Conservation (phyloP, 176 grass and related monocot genomes). For the Elaeis guineensis region DNA sequence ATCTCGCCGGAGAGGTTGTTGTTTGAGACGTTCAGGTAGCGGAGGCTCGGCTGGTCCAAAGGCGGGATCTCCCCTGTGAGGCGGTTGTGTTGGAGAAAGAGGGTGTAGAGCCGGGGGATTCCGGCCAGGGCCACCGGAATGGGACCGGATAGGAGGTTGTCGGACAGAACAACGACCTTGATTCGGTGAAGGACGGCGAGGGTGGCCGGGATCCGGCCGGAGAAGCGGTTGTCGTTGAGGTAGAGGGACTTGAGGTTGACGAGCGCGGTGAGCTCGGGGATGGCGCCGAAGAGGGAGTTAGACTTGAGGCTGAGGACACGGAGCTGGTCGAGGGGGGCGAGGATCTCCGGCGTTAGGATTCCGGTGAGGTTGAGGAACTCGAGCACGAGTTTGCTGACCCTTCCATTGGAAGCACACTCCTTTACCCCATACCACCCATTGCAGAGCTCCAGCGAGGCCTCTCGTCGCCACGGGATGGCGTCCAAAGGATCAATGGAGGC, state of each 20-base stretch:
- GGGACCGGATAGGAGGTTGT: slow-evolving; percentile 49
- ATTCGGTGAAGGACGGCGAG: slow-evolving; percentile 58
- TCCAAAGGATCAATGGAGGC: slow-evolving; percentile 40
- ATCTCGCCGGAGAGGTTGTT: slow-evolving; percentile 64
- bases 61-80: slow-evolving; percentile 47
- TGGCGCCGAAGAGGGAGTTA: slow-evolving; percentile 58
- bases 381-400: slow-evolving; percentile 85
- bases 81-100: slow-evolving; percentile 54
- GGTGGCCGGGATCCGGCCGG: slow-evolving; percentile 42
- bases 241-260: slow-evolving; percentile 81
- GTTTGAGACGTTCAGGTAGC: slow-evolving; percentile 46
- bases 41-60: slow-evolving; percentile 47
- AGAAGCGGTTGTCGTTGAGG: slow-evolving; percentile 63
- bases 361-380: slow-evolving; percentile 83
- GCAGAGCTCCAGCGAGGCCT: slow-evolving; percentile 30
- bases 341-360: slow-evolving; percentile 29
- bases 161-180: slow-evolving; percentile 65
- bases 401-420: slow-evolving; percentile 28
- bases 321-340: slow-evolving; percentile 56
- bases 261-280: slow-evolving; percentile 52
- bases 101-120: slow-evolving; percentile 43
- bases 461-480: slow-evolving; percentile 52
- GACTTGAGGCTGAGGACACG: slow-evolving; percentile 89
- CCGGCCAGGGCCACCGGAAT: slow-evolving; percentile 43
- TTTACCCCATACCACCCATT: slow-evolving; percentile 65